These are phyloP conservation scores for Backusella tarrabulga DNA, from an alignment of 192 early-diverging fungal genomes.

Conservation along the genomic window DNA sequence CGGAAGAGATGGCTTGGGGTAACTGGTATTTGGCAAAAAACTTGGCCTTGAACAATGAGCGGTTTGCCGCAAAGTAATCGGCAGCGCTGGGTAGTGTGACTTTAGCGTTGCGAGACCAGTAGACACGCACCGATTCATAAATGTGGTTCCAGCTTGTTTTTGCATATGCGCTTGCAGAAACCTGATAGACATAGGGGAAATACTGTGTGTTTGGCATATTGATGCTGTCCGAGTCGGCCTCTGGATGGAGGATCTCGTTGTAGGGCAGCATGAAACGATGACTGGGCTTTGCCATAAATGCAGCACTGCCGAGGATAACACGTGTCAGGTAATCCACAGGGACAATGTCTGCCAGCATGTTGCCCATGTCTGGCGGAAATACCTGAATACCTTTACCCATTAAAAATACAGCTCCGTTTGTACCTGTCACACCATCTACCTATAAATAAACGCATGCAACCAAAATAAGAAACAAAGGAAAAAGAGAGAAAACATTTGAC, in stretches of 20 bases:
- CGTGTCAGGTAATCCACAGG: constrained; percentile 37
- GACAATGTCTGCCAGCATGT: constrained; percentile 33
- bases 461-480: background rate
- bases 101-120: constrained; percentile 36
- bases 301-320: constrained; percentile 24
- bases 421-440: constrained; percentile 39
- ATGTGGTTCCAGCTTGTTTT: constrained; percentile 20
- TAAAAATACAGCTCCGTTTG: constrained; percentile 26
- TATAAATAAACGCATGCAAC: constrained; percentile 8
- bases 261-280: constrained; percentile 32
- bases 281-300: constrained; percentile 19
- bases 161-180: constrained; percentile 11
- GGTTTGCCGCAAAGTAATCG: constrained; percentile 32
- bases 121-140: constrained; percentile 26
- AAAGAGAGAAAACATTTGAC: background rate
- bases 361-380: constrained; percentile 26
- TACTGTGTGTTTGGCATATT: constrained; percentile 17
- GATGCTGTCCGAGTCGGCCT: background rate
- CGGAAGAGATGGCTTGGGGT: constrained; percentile 21
- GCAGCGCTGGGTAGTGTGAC: constrained; percentile 21
- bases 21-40: constrained; percentile 33
- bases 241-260: constrained; percentile 9
- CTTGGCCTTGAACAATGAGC: constrained; percentile 25
- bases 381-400: constrained; percentile 34
- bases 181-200: constrained; percentile 37